phyloP scores from a whole-genome alignment of 805 yeast species.

The Kuraishia capsulata region DNA sequence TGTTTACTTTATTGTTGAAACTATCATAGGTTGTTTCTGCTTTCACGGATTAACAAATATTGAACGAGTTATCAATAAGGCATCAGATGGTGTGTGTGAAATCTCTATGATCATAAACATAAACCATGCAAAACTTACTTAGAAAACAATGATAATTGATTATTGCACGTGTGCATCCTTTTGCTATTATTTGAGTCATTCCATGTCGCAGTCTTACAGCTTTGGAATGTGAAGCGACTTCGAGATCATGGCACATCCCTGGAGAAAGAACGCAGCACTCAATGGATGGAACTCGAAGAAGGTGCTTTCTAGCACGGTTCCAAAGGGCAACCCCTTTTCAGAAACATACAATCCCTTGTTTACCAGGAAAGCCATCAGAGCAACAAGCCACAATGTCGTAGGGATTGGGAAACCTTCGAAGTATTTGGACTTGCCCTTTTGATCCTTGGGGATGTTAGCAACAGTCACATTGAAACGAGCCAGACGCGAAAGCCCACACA shows the following conservation, averaged over 20 bases:
- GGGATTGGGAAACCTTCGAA: conserved; percentile 98
- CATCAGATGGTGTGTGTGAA: no score
- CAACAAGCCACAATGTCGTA: conserved; percentile 68
- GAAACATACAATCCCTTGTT: conserved; percentile 29
- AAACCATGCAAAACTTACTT: no score
- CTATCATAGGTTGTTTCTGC: no score
- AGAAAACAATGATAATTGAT: background rate
- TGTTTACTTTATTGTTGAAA: no score
- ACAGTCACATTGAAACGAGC: conserved; percentile 96
- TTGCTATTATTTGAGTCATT: no score
- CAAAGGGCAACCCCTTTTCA: conserved; percentile 50
- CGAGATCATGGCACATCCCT: conserved; percentile 88
- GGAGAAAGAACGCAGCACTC: conserved; percentile 52
- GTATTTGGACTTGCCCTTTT: conserved; percentile 76
- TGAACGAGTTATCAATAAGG: no score
- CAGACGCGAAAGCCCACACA: conserved; percentile 88
- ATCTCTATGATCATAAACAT: no score
- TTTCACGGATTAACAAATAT: no score
- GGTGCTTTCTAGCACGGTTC: conserved; percentile 44
- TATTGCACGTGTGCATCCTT: background rate
- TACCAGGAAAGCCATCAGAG: conserved; percentile 61
- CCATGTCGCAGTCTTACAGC: no score
- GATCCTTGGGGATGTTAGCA: conserved; percentile 84
- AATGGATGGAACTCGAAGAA: conserved; percentile 70
- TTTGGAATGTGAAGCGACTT: conserved; percentile 90